A percentile compares a stretch with the other conserved stretches of the same genome.
These are phyloP conservation scores for Aspergillus fijiensis DNA, from an alignment of 2,329 filamentous ascomycete genomes.

Conservation along the genomic window DNA sequence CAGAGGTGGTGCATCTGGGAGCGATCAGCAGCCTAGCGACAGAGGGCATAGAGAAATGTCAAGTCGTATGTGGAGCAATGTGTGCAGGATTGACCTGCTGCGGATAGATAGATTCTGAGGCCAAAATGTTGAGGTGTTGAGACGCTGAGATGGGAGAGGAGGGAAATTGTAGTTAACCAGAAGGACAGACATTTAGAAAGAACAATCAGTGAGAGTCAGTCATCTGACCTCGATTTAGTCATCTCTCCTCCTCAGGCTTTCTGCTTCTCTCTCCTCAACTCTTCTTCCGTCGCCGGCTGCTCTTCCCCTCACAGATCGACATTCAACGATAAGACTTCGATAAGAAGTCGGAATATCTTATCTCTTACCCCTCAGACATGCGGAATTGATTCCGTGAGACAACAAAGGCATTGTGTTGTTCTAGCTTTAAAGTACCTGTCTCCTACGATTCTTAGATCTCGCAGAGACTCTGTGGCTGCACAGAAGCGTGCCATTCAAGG, in stretches of 20 bases:
- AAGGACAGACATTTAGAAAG: neutral
- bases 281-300: neutral
- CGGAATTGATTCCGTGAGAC: neutral
- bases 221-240: neutral
- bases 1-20: slow-evolving; percentile 49
- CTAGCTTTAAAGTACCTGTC: neutral
- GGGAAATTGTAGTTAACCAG: neutral
- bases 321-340: too few relatives aligned
- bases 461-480: too few relatives aligned
- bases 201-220: neutral
- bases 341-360: neutral
- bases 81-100: slow-evolving; percentile 58
- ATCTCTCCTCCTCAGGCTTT: neutral
- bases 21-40: slow-evolving; percentile 11
- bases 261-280: neutral
- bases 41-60: slow-evolving; percentile 45
- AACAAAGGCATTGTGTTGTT: neutral
- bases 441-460: too few relatives aligned
- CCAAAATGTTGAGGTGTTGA: neutral
- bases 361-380: neutral
- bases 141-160: neutral
- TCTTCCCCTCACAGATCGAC: too few relatives aligned
- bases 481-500: too few relatives aligned
- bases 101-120: slow-evolving; percentile 24
- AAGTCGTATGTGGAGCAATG: slow-evolving; percentile 52